Percentiles rank a stretch among this genome's conserved stretches.
These are phyloP conservation scores for Leccinellum rugosiceps DNA, from an alignment of 768 basidiomycete genomes.

Conservation along the genomic window DNA sequence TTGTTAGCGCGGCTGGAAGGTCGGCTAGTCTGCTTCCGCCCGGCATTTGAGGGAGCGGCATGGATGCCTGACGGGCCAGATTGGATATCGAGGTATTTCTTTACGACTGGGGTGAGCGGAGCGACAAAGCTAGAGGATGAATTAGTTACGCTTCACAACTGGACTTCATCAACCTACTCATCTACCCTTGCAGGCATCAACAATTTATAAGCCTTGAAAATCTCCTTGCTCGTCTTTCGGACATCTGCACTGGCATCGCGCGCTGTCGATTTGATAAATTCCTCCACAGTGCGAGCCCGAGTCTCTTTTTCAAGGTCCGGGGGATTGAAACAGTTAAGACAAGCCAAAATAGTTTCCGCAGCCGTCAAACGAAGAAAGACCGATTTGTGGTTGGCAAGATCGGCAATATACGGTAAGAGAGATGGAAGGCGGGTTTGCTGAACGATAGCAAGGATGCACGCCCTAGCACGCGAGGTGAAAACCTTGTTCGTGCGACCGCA, in stretches of 20 bases:
- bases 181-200: constrained; percentile 67
- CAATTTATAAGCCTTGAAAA: constrained; percentile 75
- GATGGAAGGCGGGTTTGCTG: constrained; percentile 64
- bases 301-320: constrained; percentile 72
- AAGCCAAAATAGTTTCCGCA: constrained; percentile 62
- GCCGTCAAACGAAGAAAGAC: constrained; percentile 57
- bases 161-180: constrained; percentile 40
- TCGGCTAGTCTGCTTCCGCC: constrained; percentile 21
- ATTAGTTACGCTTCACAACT: constrained; percentile 9
- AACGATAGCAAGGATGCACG: constrained; percentile 58
- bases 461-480: constrained; percentile 60
- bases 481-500: constrained; percentile 80
- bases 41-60: background rate
- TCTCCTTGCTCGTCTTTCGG: constrained; percentile 60
- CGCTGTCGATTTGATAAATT: constrained; percentile 61
- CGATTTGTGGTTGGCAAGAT: constrained; percentile 64
- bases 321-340: constrained; percentile 74
- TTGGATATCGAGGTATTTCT: constrained; percentile 67
- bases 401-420: constrained; percentile 58
- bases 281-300: constrained; percentile 64
- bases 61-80: background rate
- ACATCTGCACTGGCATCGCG: constrained; percentile 76
- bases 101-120: constrained; percentile 72
- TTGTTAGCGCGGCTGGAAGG: constrained; percentile 24
- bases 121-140: constrained; percentile 54